phyloP scores from a whole-genome alignment of 2,329 filamentous ascomycete species.

The Cylindrodendrum hubeiense region DNA sequence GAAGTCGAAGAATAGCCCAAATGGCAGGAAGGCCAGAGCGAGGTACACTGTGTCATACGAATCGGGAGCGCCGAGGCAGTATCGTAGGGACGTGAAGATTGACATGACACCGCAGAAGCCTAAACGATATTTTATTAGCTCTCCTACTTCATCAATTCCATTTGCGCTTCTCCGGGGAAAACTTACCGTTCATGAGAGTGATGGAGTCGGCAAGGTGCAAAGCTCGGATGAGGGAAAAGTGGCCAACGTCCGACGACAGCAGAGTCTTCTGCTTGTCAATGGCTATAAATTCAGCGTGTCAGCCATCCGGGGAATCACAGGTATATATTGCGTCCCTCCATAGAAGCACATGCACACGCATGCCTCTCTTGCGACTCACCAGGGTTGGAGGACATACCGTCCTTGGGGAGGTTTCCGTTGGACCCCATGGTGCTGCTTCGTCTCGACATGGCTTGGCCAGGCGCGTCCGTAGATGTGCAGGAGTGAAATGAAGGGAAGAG shows the following conservation, averaged over 20 bases:
- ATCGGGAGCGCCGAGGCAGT: slow-evolving; percentile 81
- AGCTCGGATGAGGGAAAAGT: slow-evolving; percentile 77
- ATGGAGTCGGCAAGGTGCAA: slow-evolving; percentile 88
- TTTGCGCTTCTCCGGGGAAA: neutral
- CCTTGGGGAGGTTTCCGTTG: slow-evolving; percentile 47
- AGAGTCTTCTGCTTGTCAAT: slow-evolving; percentile 83
- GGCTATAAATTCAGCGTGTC: slow-evolving; percentile 53
- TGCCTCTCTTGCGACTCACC: slow-evolving; percentile 45
- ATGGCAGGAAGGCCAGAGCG: slow-evolving; percentile 88
- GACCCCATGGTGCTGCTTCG: slow-evolving; percentile 60
- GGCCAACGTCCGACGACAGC: slow-evolving; percentile 76
- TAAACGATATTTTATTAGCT: slow-evolving; percentile 27
- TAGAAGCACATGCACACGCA: neutral
- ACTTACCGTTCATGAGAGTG: slow-evolving; percentile 81
- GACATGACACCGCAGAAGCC: slow-evolving; percentile 94
- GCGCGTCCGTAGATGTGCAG: neutral
- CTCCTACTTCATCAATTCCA: neutral
- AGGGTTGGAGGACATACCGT: slow-evolving; percentile 45
- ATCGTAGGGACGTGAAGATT: slow-evolving; percentile 93
- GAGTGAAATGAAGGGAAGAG: neutral
- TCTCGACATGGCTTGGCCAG: slow-evolving; percentile 69
- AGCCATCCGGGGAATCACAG: neutral
- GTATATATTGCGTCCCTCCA: slow-evolving; percentile 7
- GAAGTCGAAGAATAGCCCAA: slow-evolving; percentile 97
- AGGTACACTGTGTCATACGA: slow-evolving; percentile 80